A percentile compares a stretch with the other conserved stretches of the same genome.
Evolutionary conservation across 495 filamentous ascomycete genomes (phyloP).

Genomic region (Letharia lupina): DNA sequence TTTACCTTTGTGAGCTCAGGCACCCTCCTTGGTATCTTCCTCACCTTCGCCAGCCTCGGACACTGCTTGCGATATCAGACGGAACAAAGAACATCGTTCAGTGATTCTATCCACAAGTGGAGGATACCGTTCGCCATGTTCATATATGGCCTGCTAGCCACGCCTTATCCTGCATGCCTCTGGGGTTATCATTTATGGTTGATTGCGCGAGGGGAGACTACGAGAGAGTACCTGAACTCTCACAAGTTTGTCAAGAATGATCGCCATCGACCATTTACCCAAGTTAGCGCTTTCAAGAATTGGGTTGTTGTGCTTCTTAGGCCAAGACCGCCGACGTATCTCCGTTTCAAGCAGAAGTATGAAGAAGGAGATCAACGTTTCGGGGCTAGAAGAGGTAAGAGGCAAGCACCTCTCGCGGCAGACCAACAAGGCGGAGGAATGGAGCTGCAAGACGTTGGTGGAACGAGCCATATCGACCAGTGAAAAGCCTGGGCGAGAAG

Average conservation of each 20-base stretch:
- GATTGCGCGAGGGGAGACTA: slow-evolving; percentile 84
- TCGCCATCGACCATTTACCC: slow-evolving; percentile 82
- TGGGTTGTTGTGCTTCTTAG: slow-evolving; percentile 74
- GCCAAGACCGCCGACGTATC: slow-evolving; percentile 80
- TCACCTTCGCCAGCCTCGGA: slow-evolving; percentile 65
- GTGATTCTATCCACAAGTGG: slow-evolving; percentile 54
- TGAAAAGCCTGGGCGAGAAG: not conserved
- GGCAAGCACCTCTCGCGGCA: slow-evolving; percentile 40
- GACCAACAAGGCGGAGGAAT: slow-evolving; percentile 48
- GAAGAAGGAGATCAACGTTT: slow-evolving; percentile 79
- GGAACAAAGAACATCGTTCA: slow-evolving; percentile 54
- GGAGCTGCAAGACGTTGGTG: slow-evolving; percentile 51
- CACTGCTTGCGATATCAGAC: slow-evolving; percentile 69
- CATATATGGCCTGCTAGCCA: slow-evolving; percentile 65
- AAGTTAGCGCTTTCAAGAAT: slow-evolving; percentile 67
- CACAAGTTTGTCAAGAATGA: slow-evolving; percentile 91
- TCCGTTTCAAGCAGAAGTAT: slow-evolving; percentile 74
- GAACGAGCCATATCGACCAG: slow-evolving; percentile 1
- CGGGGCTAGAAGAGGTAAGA: slow-evolving; percentile 50
- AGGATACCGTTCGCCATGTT: slow-evolving; percentile 84
- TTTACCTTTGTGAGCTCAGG: slow-evolving; percentile 75
- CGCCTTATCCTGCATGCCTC: slow-evolving; percentile 75
- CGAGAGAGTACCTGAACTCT: slow-evolving; percentile 88
- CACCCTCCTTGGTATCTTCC: slow-evolving; percentile 66
- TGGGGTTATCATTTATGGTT: slow-evolving; percentile 85